Conservation (phyloP, 139 green algal species). For the Volvox reticuliferus region DNA sequence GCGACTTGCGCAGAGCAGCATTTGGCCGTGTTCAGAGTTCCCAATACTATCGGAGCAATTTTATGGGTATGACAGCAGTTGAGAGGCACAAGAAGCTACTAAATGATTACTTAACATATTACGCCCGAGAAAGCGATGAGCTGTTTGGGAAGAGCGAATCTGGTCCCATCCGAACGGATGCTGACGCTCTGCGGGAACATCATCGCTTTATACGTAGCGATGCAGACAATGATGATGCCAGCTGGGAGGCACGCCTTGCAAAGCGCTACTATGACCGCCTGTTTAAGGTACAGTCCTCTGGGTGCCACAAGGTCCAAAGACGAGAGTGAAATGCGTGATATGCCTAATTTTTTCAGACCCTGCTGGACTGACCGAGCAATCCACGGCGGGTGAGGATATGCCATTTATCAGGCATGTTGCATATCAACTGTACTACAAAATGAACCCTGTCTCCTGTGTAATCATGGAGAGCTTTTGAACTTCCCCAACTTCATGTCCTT, state of each 20-base stretch:
- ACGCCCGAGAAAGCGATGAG: constrained; percentile 29
- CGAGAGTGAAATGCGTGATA: too few relatives aligned
- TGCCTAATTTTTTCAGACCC: too few relatives aligned
- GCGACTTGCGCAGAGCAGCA: neutral
- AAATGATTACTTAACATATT: constrained; percentile 59
- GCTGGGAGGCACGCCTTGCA: constrained; percentile 83
- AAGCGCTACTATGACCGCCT: constrained; percentile 89
- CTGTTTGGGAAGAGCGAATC: neutral
- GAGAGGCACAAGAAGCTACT: constrained; percentile 76
- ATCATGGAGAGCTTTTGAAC: too few relatives aligned
- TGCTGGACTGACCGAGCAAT: too few relatives aligned
- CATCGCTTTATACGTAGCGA: constrained; percentile 78
- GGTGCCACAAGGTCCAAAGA: too few relatives aligned
- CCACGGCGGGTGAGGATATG: too few relatives aligned
- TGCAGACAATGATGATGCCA: constrained; percentile 71
- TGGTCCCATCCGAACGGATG: constrained; percentile 59
- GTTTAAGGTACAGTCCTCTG: constrained; percentile 79
- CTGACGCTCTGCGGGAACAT: constrained; percentile 65
- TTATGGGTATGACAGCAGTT: constrained; percentile 69
- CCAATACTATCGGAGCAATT: constrained; percentile 34
- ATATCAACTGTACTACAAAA: too few relatives aligned
- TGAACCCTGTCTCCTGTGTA: too few relatives aligned
- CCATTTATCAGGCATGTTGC: too few relatives aligned
- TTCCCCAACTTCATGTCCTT: too few relatives aligned
- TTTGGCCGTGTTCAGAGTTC: constrained; percentile 11